A percentile compares a stretch with the other conserved stretches of the same genome.
phyloP scores from a whole-genome alignment of 2,329 filamentous ascomycete species.

The Colletotrichum chlorophyti region DNA sequence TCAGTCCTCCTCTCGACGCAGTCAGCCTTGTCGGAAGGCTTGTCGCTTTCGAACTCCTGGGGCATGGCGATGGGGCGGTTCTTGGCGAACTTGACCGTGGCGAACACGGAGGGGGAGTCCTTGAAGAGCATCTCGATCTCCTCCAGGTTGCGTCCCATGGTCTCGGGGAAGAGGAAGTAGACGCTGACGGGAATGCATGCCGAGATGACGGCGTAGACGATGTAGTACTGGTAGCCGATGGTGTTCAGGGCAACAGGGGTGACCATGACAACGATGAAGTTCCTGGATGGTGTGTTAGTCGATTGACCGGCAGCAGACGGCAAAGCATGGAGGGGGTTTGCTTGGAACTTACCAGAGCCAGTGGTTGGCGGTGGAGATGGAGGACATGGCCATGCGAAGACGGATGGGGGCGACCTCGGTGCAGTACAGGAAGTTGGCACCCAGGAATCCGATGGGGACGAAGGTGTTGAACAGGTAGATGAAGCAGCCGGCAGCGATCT shows the following conservation, averaged over 20 bases:
- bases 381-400: conserved; percentile 60
- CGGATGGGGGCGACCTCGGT: conserved; percentile 62
- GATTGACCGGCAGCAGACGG: too few species aligned
- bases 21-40: conserved; percentile 33
- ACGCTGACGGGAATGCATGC: conserved; percentile 52
- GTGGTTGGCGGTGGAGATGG: conserved; percentile 61
- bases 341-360: conserved; percentile 47
- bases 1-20: conserved; percentile 30
- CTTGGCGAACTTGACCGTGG: conserved; percentile 45
- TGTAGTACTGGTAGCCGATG: conserved; percentile 60
- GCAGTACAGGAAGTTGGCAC: conserved; percentile 66
- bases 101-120: conserved; percentile 44
- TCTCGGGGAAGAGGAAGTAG: conserved; percentile 54
- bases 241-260: conserved; percentile 54
- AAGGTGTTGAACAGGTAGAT: conserved; percentile 68
- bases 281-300: conserved; percentile 31
- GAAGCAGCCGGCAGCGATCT: conserved; percentile 60
- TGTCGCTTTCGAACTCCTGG: conserved; percentile 35
- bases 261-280: conserved; percentile 52
- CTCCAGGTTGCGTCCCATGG: conserved; percentile 57
- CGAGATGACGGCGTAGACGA: conserved; percentile 54
- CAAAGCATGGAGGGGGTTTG: neutral
- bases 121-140: conserved; percentile 52
- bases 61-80: conserved; percentile 39
- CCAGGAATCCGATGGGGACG: conserved; percentile 64